phyloP scores from a whole-genome alignment of 2,329 filamentous ascomycete genomes.

The Phialemoniopsis sp. region DNA sequence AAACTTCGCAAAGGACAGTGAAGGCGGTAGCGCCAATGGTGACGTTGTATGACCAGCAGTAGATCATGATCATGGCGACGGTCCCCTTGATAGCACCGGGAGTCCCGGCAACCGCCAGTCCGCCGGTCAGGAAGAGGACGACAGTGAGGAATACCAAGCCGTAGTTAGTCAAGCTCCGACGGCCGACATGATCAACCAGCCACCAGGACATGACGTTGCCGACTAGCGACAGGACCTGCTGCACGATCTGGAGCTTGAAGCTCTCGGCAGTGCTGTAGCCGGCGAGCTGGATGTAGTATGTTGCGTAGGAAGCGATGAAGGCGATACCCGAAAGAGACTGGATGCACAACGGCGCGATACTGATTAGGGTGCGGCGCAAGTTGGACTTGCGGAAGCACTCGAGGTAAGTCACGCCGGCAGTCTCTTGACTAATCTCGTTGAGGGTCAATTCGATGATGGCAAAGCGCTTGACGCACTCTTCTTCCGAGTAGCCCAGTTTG shows the following conservation, averaged over 20 bases:
- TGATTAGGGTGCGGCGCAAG: conserved; percentile 31
- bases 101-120: conserved; percentile 18
- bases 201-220: conserved; percentile 35
- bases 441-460: conserved; percentile 15
- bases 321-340: conserved; percentile 26
- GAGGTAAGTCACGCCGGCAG: conserved; percentile 21
- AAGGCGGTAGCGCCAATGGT: conserved; percentile 31
- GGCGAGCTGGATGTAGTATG: conserved; percentile 37
- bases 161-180: conserved; percentile 27
- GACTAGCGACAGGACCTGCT: conserved; percentile 29
- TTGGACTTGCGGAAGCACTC: conserved; percentile 27
- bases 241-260: conserved; percentile 32
- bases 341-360: conserved; percentile 26
- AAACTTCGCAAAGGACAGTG: conserved; percentile 27
- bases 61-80: conserved; percentile 20
- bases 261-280: conserved; percentile 27
- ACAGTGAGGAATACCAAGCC: conserved; percentile 25
- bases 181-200: conserved; percentile 29
- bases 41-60: conserved; percentile 26
- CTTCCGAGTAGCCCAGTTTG: conserved; percentile 15
- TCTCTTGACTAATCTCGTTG: conserved; percentile 19
- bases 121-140: conserved; percentile 33
- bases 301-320: conserved; percentile 30
- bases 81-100: conserved; percentile 5
- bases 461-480: conserved; percentile 15